Evolutionary conservation across 106 monocot genomes (phyloP).

Genomic region (Phalaenopsis equestris): DNA sequence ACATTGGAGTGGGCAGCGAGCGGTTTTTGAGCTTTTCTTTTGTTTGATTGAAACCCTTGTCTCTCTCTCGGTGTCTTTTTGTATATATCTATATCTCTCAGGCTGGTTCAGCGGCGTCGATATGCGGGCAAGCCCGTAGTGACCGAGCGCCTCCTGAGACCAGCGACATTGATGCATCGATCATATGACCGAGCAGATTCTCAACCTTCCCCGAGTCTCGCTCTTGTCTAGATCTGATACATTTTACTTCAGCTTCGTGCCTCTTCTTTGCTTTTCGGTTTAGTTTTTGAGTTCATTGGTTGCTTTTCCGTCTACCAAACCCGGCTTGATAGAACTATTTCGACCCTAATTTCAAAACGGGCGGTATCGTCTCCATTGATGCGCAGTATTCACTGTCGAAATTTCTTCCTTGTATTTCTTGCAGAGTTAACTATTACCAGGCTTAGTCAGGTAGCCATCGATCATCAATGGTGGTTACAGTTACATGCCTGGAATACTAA

Average conservation of each 20-base stretch:
- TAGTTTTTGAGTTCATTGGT: not conserved
- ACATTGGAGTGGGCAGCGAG: not conserved
- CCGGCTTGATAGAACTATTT: too few relatives aligned
- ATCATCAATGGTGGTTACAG: constrained; percentile 21
- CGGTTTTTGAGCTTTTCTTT: not conserved
- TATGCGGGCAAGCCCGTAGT: not conserved
- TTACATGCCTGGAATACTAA: constrained; percentile 34
- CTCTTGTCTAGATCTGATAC: constrained; percentile 18
- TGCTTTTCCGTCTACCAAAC: too few relatives aligned
- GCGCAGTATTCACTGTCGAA: too few relatives aligned
- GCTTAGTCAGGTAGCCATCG: constrained; percentile 26
- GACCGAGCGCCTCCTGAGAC: constrained; percentile 23
- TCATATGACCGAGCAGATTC: constrained; percentile 29
- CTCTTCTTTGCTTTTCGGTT: not conserved
- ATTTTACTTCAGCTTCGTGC: not conserved
- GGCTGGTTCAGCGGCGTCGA: constrained; percentile 26
- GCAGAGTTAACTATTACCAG: constrained; percentile 4
- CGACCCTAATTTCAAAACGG: too few relatives aligned
- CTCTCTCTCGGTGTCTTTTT: not conserved
- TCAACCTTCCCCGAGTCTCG: constrained; percentile 9
- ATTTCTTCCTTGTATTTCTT: too few relatives aligned
- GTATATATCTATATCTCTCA: not conserved
- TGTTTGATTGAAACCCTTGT: not conserved
- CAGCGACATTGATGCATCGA: constrained; percentile 30
- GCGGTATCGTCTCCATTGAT: too few relatives aligned